Evolutionary conservation across 768 basidiomycete species (phyloP), one percentile per base, ranked within the genome.

Genomic region (Auriculariales sp.): DNA sequence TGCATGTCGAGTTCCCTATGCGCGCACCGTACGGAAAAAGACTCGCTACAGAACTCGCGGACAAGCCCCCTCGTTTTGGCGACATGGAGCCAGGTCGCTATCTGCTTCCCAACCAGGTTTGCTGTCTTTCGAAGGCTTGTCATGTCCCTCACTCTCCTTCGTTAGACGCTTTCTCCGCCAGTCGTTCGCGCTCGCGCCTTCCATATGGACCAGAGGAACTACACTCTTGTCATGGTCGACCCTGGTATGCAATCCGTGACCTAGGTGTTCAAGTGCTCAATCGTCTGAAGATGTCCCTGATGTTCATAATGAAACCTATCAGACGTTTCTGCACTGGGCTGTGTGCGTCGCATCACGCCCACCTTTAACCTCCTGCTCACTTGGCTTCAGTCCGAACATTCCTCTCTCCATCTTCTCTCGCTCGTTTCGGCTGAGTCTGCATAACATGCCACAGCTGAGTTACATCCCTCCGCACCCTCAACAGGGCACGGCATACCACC

Each of bases 401-500:
- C 70, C 81, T 2, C 75, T 97, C 51, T 81, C 80, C 28, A 58
- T 63, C 47, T 55, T 58, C 14, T 53, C 62, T 31, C 45, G 77
- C 77, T 59, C 55, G 11, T 47, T 35, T n/a, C 46, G 22, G 31
- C 27, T 49, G 24, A 3, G 22, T 19, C 17, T 53, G 35, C 15
- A 31, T 10, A 12, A 22, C 46, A 17, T 68, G 68, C 44, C 62
- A 77, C 47, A 56, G 64, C 3, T 83, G 4, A 66, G 68, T 24
- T 97, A 93, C 63, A 69, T 93, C 54, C 86, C 94, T 4, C 95
- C 93, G 3, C 91, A 95, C 56, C 94, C 94, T 3, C 85, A 90
- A 61, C 75, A 75, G 31, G 91, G 92, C 46, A 83, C 91, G 10
- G 78, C 79, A 0, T 91, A 88, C 65, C 94, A 99, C 65, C 89